phyloP scores from a whole-genome alignment of 2,329 filamentous ascomycete species.

The Fusarium chaquense region DNA sequence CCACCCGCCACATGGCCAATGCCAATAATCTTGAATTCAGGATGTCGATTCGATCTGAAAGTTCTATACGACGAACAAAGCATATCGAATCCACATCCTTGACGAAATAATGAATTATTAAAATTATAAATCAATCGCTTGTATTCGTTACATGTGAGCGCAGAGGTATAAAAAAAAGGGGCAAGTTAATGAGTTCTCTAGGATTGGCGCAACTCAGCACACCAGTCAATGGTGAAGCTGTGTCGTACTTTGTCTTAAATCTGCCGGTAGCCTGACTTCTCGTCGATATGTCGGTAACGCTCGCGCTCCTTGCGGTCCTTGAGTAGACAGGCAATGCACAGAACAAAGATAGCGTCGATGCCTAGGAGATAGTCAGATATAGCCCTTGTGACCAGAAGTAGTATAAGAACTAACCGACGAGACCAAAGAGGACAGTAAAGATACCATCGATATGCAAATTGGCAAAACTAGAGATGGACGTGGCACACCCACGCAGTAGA shows the following conservation, averaged over 20 bases:
- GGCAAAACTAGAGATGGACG: slow-evolving; percentile 74
- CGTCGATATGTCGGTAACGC: slow-evolving; percentile 82
- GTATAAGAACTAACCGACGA: slow-evolving; percentile 69
- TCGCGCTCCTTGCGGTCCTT: slow-evolving; percentile 85
- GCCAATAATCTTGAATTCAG: slow-evolving; percentile 6
- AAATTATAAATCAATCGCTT: slow-evolving; percentile 30
- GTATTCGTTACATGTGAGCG: slow-evolving; percentile 28
- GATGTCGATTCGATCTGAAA: not conserved
- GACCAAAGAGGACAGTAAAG: slow-evolving; percentile 83
- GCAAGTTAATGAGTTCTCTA: slow-evolving; percentile 14
- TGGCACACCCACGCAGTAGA: slow-evolving; percentile 76
- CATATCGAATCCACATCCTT: not conserved
- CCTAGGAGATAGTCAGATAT: slow-evolving; percentile 51
- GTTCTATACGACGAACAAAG: not conserved
- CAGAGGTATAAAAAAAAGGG: slow-evolving; percentile 22
- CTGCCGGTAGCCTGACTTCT: slow-evolving; percentile 73
- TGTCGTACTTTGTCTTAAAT: slow-evolving; percentile 52
- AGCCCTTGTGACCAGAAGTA: not conserved
- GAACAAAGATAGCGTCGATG: slow-evolving; percentile 74
- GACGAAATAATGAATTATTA: slow-evolving; percentile 26
- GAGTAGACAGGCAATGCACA: slow-evolving; percentile 79
- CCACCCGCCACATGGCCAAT: not conserved
- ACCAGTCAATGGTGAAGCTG: slow-evolving; percentile 21
- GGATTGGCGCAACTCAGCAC: slow-evolving; percentile 1
- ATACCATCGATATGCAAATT: slow-evolving; percentile 80